phyloP scores from a whole-genome alignment of 164 flowering plant genomes.

The Amborella trichopoda region DNA sequence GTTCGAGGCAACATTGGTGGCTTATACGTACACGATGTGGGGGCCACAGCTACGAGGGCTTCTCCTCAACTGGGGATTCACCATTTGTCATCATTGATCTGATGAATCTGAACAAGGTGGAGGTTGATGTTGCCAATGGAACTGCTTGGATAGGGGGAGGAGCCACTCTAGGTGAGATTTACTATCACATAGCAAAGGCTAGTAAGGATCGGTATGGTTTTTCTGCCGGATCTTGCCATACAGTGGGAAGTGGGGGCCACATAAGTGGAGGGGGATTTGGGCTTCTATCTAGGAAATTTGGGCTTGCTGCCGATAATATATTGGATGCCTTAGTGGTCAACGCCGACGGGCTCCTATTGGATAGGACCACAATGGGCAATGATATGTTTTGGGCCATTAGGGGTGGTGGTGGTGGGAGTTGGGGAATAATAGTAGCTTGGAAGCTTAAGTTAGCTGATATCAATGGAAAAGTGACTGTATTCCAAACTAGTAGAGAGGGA shows the following conservation, averaged over 20 bases:
- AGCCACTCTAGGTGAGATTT: slow-evolving; percentile 22
- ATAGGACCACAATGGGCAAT: slow-evolving; percentile 8
- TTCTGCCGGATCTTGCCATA: slow-evolving; percentile 19
- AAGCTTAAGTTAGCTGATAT: slow-evolving; percentile 6
- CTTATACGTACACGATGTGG: slow-evolving; percentile 15
- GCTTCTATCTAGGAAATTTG: slow-evolving; percentile 8
- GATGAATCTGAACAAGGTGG: slow-evolving; percentile 16
- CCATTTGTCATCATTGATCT: slow-evolving; percentile 17
- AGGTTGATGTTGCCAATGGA: slow-evolving; percentile 8
- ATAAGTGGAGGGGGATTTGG: slow-evolving; percentile 10
- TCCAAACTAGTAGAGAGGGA: slow-evolving; percentile 4
- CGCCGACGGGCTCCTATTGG: slow-evolving; percentile 13
- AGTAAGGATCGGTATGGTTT: slow-evolving; percentile 12
- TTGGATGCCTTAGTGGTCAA: slow-evolving; percentile 18
- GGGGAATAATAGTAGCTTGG: slow-evolving; percentile 6
- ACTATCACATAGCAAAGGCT: slow-evolving; percentile 11
- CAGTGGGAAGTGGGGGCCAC: slow-evolving; percentile 11
- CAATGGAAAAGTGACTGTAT: slow-evolving; percentile 7
- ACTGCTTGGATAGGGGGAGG: slow-evolving; percentile 24
- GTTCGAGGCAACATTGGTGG: slow-evolving; percentile 11
- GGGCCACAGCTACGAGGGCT: slow-evolving; percentile 21
- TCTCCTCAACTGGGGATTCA: slow-evolving; percentile 5
- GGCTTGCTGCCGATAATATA: slow-evolving; percentile 8
- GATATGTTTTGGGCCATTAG: slow-evolving; percentile 11
- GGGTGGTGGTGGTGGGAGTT: slow-evolving; percentile 8